Base-by-base conservation (phyloP, 208 protist species). In the Trypanosoma caninum region DNA sequence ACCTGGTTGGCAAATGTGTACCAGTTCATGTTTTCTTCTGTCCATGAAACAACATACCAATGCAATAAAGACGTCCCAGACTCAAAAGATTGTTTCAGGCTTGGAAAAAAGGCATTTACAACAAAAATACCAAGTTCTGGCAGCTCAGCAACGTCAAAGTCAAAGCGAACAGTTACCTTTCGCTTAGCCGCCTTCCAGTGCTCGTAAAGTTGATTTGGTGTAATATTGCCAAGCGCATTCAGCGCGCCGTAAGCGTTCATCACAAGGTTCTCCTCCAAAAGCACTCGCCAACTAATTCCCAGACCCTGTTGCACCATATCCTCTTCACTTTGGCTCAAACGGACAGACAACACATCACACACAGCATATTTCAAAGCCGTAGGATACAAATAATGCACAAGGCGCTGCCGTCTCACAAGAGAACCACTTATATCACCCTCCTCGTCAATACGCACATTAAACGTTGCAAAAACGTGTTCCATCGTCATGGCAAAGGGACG, bases 31-130 rank as follows among this genome's bases (percentile, higher is more conserved):
- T 61, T 30, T n/a, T 47, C 59, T 47, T 72, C 66, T n/a, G 30
- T 18, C 75, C 74, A 87, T 23, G 77, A 81, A 10, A 83, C 69
- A 20, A 69, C 47, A 34, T 83, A 83, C 77, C 77, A 83, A 59
- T 83, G 77, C 14, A 76, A 65, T n/a, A 76, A 41, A 7, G 64
- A 52, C 22, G 54, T 40, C 14, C 64, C 41, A 13, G 72, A 65
- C 56, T 76, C 73, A 25, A 83, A 54, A 45, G 59, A 71, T 13
- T 69, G 60, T 50, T 77, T 76, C 59, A 80, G 40, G 42, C 63
- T 64, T 4, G 73, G 73, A 45, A 77, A 76, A 37, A 69, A 80
- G 11, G 63, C 77, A 63, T 83, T 83, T 27, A 80, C 61, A 52
- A 83, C 77, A 56, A 67, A 80, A 9, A 83, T 56, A 38, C 51